phyloP scores from a whole-genome alignment of 257 asterid genomes.

The Pogostemon cablin region DNA sequence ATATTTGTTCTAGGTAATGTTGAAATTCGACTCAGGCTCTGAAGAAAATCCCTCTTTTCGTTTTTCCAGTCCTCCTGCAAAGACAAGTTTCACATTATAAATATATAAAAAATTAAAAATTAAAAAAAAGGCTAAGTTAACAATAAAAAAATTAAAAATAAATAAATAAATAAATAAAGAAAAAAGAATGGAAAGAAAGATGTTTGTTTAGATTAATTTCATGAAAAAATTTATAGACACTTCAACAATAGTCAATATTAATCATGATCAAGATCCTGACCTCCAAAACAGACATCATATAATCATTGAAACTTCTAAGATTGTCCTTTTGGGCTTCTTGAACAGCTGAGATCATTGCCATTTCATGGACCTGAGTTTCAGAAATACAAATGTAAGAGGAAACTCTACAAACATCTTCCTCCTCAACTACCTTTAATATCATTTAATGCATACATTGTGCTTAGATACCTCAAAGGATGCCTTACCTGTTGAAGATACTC shows the following conservation, averaged over 20 bases:
- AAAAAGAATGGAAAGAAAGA: constrained; percentile 12
- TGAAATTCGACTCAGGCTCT: constrained; percentile 82
- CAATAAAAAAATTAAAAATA: too few species aligned
- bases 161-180: background rate
- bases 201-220: background rate
- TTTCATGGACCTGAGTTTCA: constrained; percentile 84
- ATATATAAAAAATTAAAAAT: too few species aligned
- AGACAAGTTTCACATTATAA: constrained; percentile 27
- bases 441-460: constrained; percentile 9
- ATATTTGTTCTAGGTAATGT: constrained; percentile 77
- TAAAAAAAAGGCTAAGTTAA: too few species aligned
- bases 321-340: constrained; percentile 97
- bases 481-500: constrained; percentile 95
- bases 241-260: constrained; percentile 11
- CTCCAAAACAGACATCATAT: constrained; percentile 96
- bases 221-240: constrained; percentile 29
- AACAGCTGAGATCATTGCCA: constrained; percentile 96
- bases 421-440: background rate
- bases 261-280: constrained; percentile 43
- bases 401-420: constrained; percentile 23
- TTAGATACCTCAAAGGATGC: constrained; percentile 23
- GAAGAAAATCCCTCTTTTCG: constrained; percentile 87
- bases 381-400: constrained; percentile 22
- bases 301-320: constrained; percentile 79
- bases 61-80: constrained; percentile 96